Base-by-base conservation (phyloP, 805 yeast species). In the Sugiyamaella boreocaroliniensis region DNA sequence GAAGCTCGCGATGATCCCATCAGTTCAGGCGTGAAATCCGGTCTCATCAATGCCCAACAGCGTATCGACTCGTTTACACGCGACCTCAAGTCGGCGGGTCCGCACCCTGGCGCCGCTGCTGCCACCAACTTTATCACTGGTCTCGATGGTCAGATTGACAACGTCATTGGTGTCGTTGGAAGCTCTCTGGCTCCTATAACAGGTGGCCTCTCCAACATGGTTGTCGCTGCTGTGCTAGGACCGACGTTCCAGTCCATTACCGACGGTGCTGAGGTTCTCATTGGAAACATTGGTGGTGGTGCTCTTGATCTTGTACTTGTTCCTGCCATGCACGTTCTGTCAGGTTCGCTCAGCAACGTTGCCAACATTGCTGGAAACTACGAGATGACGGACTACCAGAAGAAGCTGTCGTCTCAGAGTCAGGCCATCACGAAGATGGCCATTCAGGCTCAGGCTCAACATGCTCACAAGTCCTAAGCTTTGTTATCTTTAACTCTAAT, bases 101-200 rank as follows among this genome's bases (percentile, higher is more conserved):
- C 42, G 22, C 47, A 43, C 12, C 55, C 60, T n/a, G 51, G 51
- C 26, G 29, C 58, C 14, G 55, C 47, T 15, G 54, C 50, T n/a
- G n/a, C 58, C 40, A 52, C 49, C 10, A 51, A 53, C 45, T 50
- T 55, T 48, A 61, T 67, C 49, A 63, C 69, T 19, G 70, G 69
- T 40, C 55, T 64, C 16, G 71, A 67, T 53, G 63, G 65, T 18
- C 70, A 67, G 56, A 56, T 63, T 50, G 69, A 67, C 52, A 67
- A 67, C 54, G 53, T 57, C 10, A 57, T 61, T 29, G 64, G 63
- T 19, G 52, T 58, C 29, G 51, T 58, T 34, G 52, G 56, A 32
- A 47, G 47, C 41, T 57, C 56, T n/a, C 50, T 58, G 14, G 54
- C 55, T 15, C 59, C 62, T 10, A 12, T 60, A n/a, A 61, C 67